phyloP scores from a whole-genome alignment of 2,329 filamentous ascomycete genomes.

The Chrysosporium keratinophilum region DNA sequence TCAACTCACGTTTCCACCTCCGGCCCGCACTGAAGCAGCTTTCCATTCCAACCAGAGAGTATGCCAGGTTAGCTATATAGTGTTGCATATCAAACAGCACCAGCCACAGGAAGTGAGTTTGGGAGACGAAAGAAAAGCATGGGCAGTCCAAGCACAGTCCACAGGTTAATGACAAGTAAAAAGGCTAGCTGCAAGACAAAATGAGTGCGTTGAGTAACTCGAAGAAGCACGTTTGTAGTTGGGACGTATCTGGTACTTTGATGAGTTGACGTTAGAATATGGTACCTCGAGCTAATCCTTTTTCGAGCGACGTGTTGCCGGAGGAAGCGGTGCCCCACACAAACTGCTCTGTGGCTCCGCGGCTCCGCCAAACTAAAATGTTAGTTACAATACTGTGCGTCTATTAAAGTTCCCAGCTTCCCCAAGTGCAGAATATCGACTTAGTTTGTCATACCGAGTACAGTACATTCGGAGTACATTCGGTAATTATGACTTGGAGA shows the following conservation, averaged over 20 bases:
- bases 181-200: neutral
- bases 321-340: neutral
- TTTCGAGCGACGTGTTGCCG: neutral
- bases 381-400: neutral
- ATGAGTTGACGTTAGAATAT: neutral
- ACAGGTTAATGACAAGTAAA: neutral
- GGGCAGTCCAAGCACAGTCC: neutral
- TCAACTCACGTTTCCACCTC: too few relatives aligned
- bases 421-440: neutral
- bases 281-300: constrained; percentile 5
- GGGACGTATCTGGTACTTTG: neutral
- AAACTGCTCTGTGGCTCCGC: neutral
- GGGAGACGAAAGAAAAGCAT: too few relatives aligned
- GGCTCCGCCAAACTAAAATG: neutral
- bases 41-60: too few relatives aligned
- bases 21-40: too few relatives aligned
- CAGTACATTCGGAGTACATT: too few relatives aligned
- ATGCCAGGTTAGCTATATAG: too few relatives aligned
- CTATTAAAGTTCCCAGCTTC: neutral
- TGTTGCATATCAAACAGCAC: too few relatives aligned
- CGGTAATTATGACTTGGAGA: neutral
- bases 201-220: neutral
- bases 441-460: too few relatives aligned
- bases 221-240: neutral
- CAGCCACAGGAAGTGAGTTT: too few relatives aligned